Conservation (phyloP, 2,329 filamentous ascomycete species). For the Penicillium sp. region DNA sequence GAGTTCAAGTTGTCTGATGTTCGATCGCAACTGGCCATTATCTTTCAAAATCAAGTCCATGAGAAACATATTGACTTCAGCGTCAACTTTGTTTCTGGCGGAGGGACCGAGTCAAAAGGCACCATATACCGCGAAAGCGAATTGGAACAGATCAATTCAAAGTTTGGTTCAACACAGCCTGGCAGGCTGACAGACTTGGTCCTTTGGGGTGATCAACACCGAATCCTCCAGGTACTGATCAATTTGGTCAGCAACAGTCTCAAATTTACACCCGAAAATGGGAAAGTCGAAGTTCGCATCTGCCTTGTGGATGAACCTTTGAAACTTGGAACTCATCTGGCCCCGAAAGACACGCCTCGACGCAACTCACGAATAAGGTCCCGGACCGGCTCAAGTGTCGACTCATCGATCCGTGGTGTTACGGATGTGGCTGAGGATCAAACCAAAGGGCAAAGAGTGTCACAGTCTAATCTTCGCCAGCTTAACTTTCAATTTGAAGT, state of each 20-base stretch:
- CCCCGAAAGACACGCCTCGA: constrained; percentile 49
- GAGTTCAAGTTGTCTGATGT: constrained; percentile 86
- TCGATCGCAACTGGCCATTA: constrained; percentile 75
- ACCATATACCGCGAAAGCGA: constrained; percentile 20
- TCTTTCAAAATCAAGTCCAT: constrained; percentile 85
- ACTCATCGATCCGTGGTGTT: constrained; percentile 1
- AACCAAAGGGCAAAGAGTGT: constrained; percentile 33
- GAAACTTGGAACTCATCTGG: background rate
- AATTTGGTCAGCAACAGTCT: constrained; percentile 80
- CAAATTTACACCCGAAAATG: constrained; percentile 81
- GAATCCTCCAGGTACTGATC: constrained; percentile 84
- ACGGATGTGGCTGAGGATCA: constrained; percentile 1
- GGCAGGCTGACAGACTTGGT: constrained; percentile 80
- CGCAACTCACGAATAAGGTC: constrained; percentile 37
- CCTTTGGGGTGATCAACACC: constrained; percentile 87
- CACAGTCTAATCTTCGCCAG: constrained; percentile 63
- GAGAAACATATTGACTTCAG: constrained; percentile 74
- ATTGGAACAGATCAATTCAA: constrained; percentile 42
- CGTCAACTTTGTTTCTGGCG: constrained; percentile 65
- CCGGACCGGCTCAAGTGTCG: constrained; percentile 17
- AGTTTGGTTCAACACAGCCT: constrained; percentile 63
- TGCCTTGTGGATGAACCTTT: constrained; percentile 55
- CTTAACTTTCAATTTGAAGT: constrained; percentile 84
- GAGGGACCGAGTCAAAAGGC: constrained; percentile 37
- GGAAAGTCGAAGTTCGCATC: constrained; percentile 73